A percentile compares a stretch with the other conserved stretches of the same genome.
Conservation (phyloP, 257 asterid genomes). For the Oldenlandia corymbosa region DNA sequence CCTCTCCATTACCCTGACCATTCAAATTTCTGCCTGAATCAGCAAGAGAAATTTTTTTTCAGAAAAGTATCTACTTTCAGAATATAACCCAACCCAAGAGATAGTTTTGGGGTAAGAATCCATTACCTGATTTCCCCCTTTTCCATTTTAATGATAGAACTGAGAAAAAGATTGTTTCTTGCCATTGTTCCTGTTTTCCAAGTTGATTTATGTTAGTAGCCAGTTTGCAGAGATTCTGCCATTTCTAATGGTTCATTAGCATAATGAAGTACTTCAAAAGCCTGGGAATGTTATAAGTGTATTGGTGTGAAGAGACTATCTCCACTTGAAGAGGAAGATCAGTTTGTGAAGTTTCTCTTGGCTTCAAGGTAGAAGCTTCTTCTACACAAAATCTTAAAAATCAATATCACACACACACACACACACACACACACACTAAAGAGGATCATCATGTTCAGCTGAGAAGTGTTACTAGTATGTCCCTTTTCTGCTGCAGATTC, state of each 20-base stretch:
- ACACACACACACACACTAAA: no score
- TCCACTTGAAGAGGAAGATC: conserved; percentile 14
- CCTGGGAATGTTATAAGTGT: neutral
- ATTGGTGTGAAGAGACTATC: neutral
- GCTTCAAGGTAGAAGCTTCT: conserved; percentile 9
- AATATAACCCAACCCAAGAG: conserved; percentile 1
- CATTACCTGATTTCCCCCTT: conserved; percentile 11
- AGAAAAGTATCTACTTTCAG: neutral
- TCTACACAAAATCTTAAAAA: neutral
- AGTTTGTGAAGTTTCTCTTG: conserved; percentile 8
- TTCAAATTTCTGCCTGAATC: conserved; percentile 4
- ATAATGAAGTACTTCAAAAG: conserved; percentile 1
- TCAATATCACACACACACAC: neutral
- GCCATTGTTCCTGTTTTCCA: conserved; percentile 22
- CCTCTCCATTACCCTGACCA: conserved; percentile 4
- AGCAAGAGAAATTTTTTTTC: conserved; percentile 5
- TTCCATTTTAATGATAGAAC: conserved; percentile 17
- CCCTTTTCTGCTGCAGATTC: conserved; percentile 16
- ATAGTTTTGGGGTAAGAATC: conserved; percentile 5
- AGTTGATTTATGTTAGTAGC: conserved; percentile 20
- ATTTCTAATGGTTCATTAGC: conserved; percentile 3
- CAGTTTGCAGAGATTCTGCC: conserved; percentile 17
- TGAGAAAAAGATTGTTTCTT: conserved; percentile 31
- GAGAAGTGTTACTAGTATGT: neutral
- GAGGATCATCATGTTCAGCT: neutral